Percentiles rank a stretch among this genome's conserved stretches.
Evolutionary conservation across 345 rosid genomes (phyloP).

Genomic region (Clausena lansium): DNA sequence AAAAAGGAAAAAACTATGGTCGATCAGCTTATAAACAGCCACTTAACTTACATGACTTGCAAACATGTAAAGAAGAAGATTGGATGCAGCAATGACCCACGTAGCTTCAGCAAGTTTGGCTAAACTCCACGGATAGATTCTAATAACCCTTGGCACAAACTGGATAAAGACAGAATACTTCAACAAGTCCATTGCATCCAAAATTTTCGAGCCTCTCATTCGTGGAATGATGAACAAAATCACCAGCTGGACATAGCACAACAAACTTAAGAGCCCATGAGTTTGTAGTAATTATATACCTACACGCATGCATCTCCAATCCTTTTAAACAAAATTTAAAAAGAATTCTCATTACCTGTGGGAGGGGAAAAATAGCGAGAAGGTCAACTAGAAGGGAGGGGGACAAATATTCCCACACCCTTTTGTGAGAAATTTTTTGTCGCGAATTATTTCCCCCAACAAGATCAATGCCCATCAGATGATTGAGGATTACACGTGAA

Average conservation of each 20-base stretch:
- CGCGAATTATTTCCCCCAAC: background rate
- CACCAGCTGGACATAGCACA: background rate
- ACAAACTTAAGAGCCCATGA: background rate
- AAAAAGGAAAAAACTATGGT: too few species aligned
- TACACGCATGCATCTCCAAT: background rate
- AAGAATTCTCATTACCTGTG: background rate
- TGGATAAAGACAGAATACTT: constrained; percentile 30
- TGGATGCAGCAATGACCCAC: constrained; percentile 25
- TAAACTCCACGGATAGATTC: constrained; percentile 30
- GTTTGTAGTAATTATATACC: background rate
- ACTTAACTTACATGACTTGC: constrained; percentile 38
- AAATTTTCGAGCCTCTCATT: background rate
- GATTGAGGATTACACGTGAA: too few species aligned
- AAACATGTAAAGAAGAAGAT: constrained; percentile 25
- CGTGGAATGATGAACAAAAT: background rate
- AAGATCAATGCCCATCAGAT: constrained; percentile 7
- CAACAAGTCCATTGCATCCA: constrained; percentile 26
- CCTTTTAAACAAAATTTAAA: background rate
- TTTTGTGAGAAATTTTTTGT: too few species aligned
- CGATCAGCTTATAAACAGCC: background rate
- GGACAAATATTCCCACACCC: background rate
- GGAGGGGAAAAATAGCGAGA: background rate
- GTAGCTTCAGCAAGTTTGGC: constrained; percentile 34
- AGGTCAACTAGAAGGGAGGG: background rate
- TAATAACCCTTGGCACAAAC: constrained; percentile 32